Base-by-base conservation (phyloP, 306 rosid species). In the Sindora glabra region DNA sequence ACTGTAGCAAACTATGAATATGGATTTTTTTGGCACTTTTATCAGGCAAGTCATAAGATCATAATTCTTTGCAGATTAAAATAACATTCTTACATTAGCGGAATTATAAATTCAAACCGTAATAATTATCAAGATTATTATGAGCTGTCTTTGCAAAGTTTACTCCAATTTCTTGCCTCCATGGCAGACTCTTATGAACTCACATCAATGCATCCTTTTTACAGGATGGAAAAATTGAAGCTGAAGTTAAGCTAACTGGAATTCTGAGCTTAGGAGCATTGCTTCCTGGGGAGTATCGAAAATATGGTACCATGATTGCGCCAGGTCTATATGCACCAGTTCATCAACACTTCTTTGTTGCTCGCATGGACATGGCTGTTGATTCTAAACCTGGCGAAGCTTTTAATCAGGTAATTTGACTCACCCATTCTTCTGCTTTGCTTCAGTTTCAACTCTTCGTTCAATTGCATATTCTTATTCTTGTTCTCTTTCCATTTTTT, bases 281-380 rank as follows among this genome's bases (percentile, higher is more conserved):
- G 76, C 86, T 81, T 56, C 97, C 94, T 58, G 97, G 97, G 36
- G 95, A 86, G 68, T 64, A 57, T 56, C 86, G 94, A 54, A 90
- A 86, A 71, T 90, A 86, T 74, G 97, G 97, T 41, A 90, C 97
- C 36, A 79, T 74, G 69, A 90, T 90, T 69, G 88, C 97, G 26
- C 95, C 97, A 1, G 94, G 88, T 70, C 59, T 89, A 62, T 85
- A 85, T 72, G 90, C 96, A 16, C 94, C 96, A 15, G 88, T 85
- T 57, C 94, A 89, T 72, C 94, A 89, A 52, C 94, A 89, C 69
- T 85, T 89, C 33, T 85, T 89, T 57, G 95, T 89, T 75, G 92
- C 95, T 58, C 97, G 95, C 47, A 86, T 89, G 95, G 89, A 86
- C 75, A 86, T 90, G 95, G 90, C 97, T 56, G 90, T 90, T 60